Conservation (phyloP, 2,329 filamentous ascomycete genomes). For the Aspergillus pseudoterreus region DNA sequence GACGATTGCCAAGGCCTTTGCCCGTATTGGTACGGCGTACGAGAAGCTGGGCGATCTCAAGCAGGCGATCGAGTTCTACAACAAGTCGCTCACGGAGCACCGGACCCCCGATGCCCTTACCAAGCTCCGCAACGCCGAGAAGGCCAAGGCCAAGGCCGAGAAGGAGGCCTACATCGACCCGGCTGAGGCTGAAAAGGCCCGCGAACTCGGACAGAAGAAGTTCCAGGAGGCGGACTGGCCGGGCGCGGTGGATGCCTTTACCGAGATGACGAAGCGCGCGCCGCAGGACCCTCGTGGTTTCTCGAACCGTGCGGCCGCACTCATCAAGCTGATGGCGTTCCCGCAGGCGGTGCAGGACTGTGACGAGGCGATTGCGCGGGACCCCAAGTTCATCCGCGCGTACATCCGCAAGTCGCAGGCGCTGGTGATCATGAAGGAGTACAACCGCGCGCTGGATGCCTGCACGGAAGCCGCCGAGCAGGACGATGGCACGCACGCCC, state of each 20-base stretch:
- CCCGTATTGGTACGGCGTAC: conserved; percentile 88
- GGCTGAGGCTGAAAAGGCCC: conserved; percentile 88
- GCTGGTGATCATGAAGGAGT: conserved; percentile 96
- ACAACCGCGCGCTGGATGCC: conserved; percentile 88
- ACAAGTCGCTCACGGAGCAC: conserved; percentile 92
- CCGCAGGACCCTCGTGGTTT: conserved; percentile 91
- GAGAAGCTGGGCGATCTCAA: conserved; percentile 81
- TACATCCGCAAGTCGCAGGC: conserved; percentile 97
- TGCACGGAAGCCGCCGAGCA: conserved; percentile 76
- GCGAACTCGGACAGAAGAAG: conserved; percentile 89
- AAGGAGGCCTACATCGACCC: conserved; percentile 83
- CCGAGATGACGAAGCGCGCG: conserved; percentile 93
- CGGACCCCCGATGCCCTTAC: conserved; percentile 88
- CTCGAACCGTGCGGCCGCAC: conserved; percentile 93
- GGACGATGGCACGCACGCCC: conserved; percentile 76
- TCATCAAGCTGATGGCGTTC: conserved; percentile 95
- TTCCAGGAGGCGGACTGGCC: conserved; percentile 98
- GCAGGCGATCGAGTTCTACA: conserved; percentile 82
- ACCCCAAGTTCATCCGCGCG: conserved; percentile 87
- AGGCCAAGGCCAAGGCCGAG: conserved; percentile 72
- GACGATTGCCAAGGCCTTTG: conserved; percentile 96
- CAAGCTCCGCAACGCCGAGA: conserved; percentile 89
- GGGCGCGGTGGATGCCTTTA: conserved; percentile 87
- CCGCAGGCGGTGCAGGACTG: conserved; percentile 91
- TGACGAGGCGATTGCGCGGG: conserved; percentile 83